Percentiles rank a stretch among this genome's conserved stretches.
These are phyloP conservation scores for Gleditsia sinensis DNA, from an alignment of 306 rosid species.

Conservation along the genomic window DNA sequence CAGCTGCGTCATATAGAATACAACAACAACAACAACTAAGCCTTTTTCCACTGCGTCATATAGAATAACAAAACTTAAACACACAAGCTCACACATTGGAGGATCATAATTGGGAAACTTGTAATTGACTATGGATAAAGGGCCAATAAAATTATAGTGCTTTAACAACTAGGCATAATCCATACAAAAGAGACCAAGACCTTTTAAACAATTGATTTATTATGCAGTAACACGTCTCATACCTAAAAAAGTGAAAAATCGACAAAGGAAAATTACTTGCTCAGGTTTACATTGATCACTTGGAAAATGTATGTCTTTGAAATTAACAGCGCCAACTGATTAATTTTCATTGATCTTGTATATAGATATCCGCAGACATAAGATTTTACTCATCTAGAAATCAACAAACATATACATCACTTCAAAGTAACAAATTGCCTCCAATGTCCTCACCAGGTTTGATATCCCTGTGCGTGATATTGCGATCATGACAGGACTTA, in stretches of 20 bases:
- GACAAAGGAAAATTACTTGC: background rate
- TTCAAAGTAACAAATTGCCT: slow-evolving; percentile 22
- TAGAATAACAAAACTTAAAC: slow-evolving; percentile 10
- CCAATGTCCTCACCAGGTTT: slow-evolving; percentile 81
- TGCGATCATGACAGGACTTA: slow-evolving; percentile 93
- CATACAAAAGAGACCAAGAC: slow-evolving; percentile 5
- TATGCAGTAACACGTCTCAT: background rate
- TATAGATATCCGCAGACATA: background rate
- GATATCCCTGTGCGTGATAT: slow-evolving; percentile 93
- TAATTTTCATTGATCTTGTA: slow-evolving; percentile 8
- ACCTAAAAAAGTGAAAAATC: background rate
- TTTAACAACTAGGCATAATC: slow-evolving; percentile 11
- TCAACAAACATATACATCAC: slow-evolving; percentile 1
- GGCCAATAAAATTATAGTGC: slow-evolving; percentile 5
- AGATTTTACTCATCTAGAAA: slow-evolving; percentile 7
- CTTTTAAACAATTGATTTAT: slow-evolving; percentile 1
- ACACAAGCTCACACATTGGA: background rate
- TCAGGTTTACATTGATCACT: slow-evolving; percentile 9
- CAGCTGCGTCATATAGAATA: slow-evolving; percentile 25
- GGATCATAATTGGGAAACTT: slow-evolving; percentile 12
- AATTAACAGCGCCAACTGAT: slow-evolving; percentile 21
- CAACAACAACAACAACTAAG: too few species aligned
- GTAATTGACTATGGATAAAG: slow-evolving; percentile 15
- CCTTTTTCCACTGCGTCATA: slow-evolving; percentile 30
- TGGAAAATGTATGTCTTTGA: slow-evolving; percentile 9